phyloP scores from a whole-genome alignment of 164 flowering plant species.

The Macadamia tetraphylla region DNA sequence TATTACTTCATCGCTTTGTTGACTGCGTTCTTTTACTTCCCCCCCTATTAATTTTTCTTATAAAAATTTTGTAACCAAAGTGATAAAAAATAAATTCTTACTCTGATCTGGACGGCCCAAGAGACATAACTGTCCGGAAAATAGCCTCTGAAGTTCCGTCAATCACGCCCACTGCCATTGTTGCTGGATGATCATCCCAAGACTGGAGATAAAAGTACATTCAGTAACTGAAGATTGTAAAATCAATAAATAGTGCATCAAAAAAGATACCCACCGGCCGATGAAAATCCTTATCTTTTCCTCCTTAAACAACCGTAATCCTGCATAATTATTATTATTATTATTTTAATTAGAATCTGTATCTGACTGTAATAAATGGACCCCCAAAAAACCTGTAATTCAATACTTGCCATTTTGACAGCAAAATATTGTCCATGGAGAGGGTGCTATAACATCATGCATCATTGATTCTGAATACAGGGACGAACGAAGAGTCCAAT shows the following conservation, averaged over 20 bases:
- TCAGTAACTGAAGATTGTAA: constrained; percentile 11
- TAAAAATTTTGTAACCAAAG: too few relatives aligned
- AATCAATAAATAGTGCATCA: neutral
- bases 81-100: constrained; percentile 25
- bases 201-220: constrained; percentile 28
- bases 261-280: constrained; percentile 27
- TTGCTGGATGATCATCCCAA: constrained; percentile 91
- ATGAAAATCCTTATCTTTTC: constrained; percentile 54
- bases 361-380: constrained; percentile 7
- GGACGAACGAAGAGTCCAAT: constrained; percentile 62
- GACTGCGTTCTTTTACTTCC: too few relatives aligned
- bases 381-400: constrained; percentile 2
- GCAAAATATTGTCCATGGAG: constrained; percentile 91
- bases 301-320: constrained; percentile 83
- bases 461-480: constrained; percentile 42
- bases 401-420: constrained; percentile 71
- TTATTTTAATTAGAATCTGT: neutral
- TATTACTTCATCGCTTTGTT: too few relatives aligned
- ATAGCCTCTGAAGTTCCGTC: constrained; percentile 81
- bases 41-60: too few relatives aligned
- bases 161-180: constrained; percentile 93
- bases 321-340: constrained; percentile 26
- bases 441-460: constrained; percentile 82
- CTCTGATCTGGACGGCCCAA: constrained; percentile 90
- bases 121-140: constrained; percentile 79